Conservation (phyloP, 2,329 filamentous ascomycete genomes). For the Xylaria sp. region DNA sequence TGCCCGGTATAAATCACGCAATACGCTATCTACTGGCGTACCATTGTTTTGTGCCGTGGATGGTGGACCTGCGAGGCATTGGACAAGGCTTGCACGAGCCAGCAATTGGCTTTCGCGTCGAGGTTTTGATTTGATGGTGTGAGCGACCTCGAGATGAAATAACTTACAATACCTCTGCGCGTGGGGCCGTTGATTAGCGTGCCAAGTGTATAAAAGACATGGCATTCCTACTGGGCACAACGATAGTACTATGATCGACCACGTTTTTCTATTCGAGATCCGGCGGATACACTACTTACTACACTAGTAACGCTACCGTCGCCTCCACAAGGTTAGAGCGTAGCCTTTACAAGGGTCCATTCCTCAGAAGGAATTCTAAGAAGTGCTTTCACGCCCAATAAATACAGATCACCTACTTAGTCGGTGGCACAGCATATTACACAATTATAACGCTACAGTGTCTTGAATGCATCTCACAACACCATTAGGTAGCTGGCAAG, state of each 20-base stretch:
- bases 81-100: too few relatives aligned
- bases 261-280: constrained; percentile 2
- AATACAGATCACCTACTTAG: too few relatives aligned
- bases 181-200: too few relatives aligned
- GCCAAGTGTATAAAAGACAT: too few relatives aligned
- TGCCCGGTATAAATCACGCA: constrained; percentile 9
- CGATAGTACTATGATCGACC: not conserved
- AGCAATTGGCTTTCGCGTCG: too few relatives aligned
- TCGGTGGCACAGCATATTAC: not conserved
- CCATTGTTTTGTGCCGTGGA: too few relatives aligned
- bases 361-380: not conserved
- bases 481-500: not conserved
- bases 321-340: constrained; percentile 6
- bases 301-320: not conserved
- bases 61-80: too few relatives aligned
- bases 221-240: not conserved
- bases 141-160: too few relatives aligned
- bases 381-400: not conserved
- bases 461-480: too few relatives aligned
- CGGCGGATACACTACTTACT: not conserved
- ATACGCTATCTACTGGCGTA: not conserved
- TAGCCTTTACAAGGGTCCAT: not conserved
- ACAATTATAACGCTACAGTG: not conserved
- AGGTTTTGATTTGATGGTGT: too few relatives aligned
- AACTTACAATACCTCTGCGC: too few relatives aligned